Conservation (phyloP, 225 moss, liverwort and hornwort species). For the Physcomitrium patens region DNA sequence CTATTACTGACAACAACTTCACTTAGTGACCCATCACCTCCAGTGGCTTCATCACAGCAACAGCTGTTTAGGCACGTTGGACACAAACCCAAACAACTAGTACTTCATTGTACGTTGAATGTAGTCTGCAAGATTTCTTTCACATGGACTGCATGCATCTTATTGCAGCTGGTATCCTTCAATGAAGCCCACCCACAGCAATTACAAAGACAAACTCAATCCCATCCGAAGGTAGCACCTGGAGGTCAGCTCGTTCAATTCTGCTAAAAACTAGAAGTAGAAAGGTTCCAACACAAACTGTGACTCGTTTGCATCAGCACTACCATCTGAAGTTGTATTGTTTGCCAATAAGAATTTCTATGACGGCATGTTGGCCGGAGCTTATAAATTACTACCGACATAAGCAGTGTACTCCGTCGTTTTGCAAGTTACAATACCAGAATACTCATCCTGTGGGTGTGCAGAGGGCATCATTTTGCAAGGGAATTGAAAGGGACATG, state of each 20-base stretch:
- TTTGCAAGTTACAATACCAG: too few species aligned
- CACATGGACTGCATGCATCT: constrained; percentile 66
- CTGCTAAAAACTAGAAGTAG: constrained; percentile 36
- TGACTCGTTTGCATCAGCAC: neutral
- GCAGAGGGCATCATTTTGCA: too few species aligned
- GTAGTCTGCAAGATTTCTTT: constrained; percentile 71
- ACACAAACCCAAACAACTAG: constrained; percentile 71
- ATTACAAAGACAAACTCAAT: constrained; percentile 94
- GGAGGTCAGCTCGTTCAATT: constrained; percentile 81
- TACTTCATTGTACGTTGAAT: constrained; percentile 94
- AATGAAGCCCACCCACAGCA: constrained; percentile 79
- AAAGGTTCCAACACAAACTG: neutral
- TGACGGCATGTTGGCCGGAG: neutral
- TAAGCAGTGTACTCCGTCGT: too few species aligned
- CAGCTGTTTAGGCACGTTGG: constrained; percentile 59
- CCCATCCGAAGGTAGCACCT: constrained; percentile 86
- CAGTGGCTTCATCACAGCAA: constrained; percentile 68
- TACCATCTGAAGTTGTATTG: neutral
- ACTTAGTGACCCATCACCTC: constrained; percentile 48
- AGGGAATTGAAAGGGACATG: too few species aligned
- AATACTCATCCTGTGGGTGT: too few species aligned
- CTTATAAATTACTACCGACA: neutral
- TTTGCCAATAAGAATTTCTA: neutral
- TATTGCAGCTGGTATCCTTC: constrained; percentile 79
- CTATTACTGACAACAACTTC: constrained; percentile 2